Evolutionary conservation across 306 rosid genomes (phyloP), one percentile per base, ranked within the genome.

Genomic region (Fragaria nilgerrensis): DNA sequence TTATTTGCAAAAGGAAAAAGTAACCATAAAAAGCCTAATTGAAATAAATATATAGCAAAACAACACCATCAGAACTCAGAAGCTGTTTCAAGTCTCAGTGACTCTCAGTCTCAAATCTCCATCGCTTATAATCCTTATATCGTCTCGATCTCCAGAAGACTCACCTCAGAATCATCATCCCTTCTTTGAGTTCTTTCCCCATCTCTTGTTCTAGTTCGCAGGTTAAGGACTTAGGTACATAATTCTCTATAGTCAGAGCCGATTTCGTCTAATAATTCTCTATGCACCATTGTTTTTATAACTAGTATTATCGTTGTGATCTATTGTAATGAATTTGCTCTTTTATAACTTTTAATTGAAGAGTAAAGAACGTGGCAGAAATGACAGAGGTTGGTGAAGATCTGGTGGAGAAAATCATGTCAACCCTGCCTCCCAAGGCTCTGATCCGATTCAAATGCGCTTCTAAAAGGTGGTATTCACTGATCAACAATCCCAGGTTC

Each of bases 381-480:
- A 73, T 53, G 67, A 7, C 37, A n/a, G 11, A 3, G 7, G 14
- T 32, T 41, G 15, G 11, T 6, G 12, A 72, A 32, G 36, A 34
- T 4, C 19, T 56, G 11, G 43, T 39, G 68, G 39, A 39, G 20
- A 5, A 37, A 58, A 74, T 56, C 15, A 12, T 74, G 41, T 58
- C 4, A 25, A 17, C 32, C 16, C 43, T 74, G 22, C 68, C 77
- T 23, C 68, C 77, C 25, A 45, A 74, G 22, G 3, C 68, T 58
- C 34, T 74, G 16, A 62, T 58, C 36, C 77, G 53, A 22, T 74
- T 74, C 68, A 58, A 58, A 48, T 39, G 77, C 23, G 55, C 25
- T 7, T 36, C 17, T 29, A 58, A 58, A 32, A 16, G 8, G n/a
- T 74, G 56, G 55, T 25, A 73, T 17, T 36, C 77, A 8, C 39